phyloP scores from a whole-genome alignment of 371 early-diverging fungal genomes.

The Apophysomyces ossiformis region DNA sequence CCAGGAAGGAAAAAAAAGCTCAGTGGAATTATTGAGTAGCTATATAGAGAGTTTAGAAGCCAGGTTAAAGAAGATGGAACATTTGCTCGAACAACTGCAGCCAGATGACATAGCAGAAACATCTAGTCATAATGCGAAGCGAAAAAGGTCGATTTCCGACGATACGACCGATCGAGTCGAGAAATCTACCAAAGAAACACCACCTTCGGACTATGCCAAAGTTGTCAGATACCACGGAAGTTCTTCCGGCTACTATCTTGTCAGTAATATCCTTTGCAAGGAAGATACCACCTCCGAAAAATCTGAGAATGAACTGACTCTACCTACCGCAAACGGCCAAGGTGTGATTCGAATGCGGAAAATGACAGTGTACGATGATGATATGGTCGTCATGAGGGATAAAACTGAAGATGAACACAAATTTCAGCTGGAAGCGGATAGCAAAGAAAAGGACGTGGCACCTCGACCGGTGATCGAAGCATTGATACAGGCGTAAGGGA shows the following conservation, averaged over 20 bases:
- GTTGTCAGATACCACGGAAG: constrained; percentile 50
- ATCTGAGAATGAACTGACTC: not conserved
- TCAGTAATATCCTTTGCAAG: constrained; percentile 29
- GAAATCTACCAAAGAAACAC: not conserved
- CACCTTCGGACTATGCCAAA: not conserved
- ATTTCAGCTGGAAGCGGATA: constrained; percentile 18
- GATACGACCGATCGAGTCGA: constrained; percentile 9
- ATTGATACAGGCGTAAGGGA: constrained; percentile 29
- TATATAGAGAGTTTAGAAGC: constrained; percentile 54
- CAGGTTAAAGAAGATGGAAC: constrained; percentile 47
- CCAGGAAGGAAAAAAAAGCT: not conserved
- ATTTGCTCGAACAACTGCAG: constrained; percentile 36
- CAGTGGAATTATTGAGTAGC: constrained; percentile 13
- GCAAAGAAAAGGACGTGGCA: constrained; percentile 28
- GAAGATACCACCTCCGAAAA: not conserved
- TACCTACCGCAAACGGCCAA: constrained; percentile 2
- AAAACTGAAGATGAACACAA: constrained; percentile 35
- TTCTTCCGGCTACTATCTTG: constrained; percentile 51
- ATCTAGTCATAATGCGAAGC: constrained; percentile 1
- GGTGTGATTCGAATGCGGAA: constrained; percentile 23
- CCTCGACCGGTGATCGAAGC: constrained; percentile 34
- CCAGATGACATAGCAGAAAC: constrained; percentile 16
- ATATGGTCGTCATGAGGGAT: constrained; percentile 43
- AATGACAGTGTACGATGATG: constrained; percentile 39
- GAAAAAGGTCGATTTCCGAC: constrained; percentile 19